Base-by-base conservation (phyloP, 306 rosid species). In the Pyrus communis region DNA sequence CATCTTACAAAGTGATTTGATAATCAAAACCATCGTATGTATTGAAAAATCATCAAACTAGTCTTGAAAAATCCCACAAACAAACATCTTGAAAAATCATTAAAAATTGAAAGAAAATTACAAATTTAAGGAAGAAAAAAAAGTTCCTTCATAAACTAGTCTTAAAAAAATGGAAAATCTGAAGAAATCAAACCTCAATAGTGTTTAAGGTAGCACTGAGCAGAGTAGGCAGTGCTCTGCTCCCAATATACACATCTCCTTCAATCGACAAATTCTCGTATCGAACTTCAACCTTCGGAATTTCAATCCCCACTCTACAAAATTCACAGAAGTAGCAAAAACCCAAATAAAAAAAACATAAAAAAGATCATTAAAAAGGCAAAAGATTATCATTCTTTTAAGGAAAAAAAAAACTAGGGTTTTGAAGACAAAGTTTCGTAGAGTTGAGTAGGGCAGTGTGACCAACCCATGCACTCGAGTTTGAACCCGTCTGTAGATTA, bases 201-300 rank as follows among this genome's bases (percentile, higher is more conserved):
- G 78, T 76, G 75, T 94, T 92, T 62, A 92, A 59, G 49, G 89
- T 80, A n/a, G 86, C 85, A 71, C 90, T 94, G 25, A 90, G 71
- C 31, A 94, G 82, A 3, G 97, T 85, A 38, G 97, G 98, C 27
- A 92, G 76, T n/a, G 96, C 93, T 77, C 98, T 87, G 77, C 79
- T 89, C 63, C 98, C 98, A 79, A 84, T 78, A 75, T 89, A 92
- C 45, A 87, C 98, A 60, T 92, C 91, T 58, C 96, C 98, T 68
- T 92, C 96, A 0, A 89, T 79, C 27, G 51, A 83, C 59, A 95
- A 75, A 42, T 90, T 28, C 84, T 95, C 87, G 73, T 82, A 95
- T 35, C 97, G 79, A 15, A 90, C 93, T 85, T 95, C 98, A 69
- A 95, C 87, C 78, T 88, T 86, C 1, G 97, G 91, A 69, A 89